Evolutionary conservation across 2,329 filamentous ascomycete species (phyloP).

Genomic region (Diplodia mutila): DNA sequence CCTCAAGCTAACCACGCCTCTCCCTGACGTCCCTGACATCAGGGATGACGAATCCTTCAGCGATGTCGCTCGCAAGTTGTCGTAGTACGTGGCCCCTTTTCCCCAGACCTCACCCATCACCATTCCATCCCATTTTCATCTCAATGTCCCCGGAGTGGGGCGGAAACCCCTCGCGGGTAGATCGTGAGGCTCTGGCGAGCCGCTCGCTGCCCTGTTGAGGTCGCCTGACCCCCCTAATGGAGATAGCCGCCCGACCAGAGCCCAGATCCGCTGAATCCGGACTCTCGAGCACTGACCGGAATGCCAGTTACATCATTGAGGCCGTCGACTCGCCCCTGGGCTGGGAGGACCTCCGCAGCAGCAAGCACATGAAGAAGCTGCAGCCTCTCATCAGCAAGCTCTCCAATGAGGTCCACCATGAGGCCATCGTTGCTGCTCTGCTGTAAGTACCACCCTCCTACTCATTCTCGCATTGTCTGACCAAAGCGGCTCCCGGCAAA

Average conservation of each 20-base stretch:
- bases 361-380: slow-evolving; percentile 61
- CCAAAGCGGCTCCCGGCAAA: slow-evolving; percentile 2
- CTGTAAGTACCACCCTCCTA: slow-evolving; percentile 57
- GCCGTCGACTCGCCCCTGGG: slow-evolving; percentile 67
- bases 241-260: slow-evolving; percentile 19
- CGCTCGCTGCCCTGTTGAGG: slow-evolving; percentile 18
- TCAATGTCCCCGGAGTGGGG: slow-evolving; percentile 31
- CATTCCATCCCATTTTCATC: slow-evolving; percentile 8
- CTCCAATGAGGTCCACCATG: slow-evolving; percentile 65
- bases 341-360: slow-evolving; percentile 74
- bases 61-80: slow-evolving; percentile 68
- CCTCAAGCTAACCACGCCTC: slow-evolving; percentile 12
- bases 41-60: slow-evolving; percentile 63
- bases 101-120: slow-evolving; percentile 6
- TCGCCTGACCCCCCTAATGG: slow-evolving; percentile 14
- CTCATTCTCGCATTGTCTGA: not conserved
- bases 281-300: slow-evolving; percentile 14
- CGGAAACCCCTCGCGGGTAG: slow-evolving; percentile 7
- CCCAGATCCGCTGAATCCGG: slow-evolving; percentile 5
- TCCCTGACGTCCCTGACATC: slow-evolving; percentile 60
- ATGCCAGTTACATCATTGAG: slow-evolving; percentile 50
- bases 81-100: slow-evolving; percentile 50
- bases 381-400: slow-evolving; percentile 69
- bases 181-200: slow-evolving; percentile 19
- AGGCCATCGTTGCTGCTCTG: slow-evolving; percentile 71